Evolutionary conservation across 2,329 filamentous ascomycete genomes (phyloP), one percentile per base, ranked within the genome.

Genomic region (Tricladium varicosporioides): DNA sequence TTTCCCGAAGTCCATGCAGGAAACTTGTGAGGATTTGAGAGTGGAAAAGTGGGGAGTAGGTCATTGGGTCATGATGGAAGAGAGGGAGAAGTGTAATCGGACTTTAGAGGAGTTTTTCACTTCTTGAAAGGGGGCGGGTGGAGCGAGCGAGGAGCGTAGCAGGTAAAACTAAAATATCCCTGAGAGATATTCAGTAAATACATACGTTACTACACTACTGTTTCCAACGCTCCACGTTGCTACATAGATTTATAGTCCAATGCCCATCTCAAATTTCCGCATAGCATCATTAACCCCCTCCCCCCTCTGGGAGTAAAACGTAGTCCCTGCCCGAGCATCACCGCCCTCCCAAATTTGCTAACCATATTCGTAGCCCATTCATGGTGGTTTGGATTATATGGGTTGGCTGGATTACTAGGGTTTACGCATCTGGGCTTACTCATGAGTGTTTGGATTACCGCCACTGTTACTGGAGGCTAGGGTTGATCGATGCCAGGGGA

Each of bases 301-400:
- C 9, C 61, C 61, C 18, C 69, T 67, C n/a, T n/a, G n/a, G n/a
- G n/a, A n/a, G n/a, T n/a, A n/a, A 54, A 68, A 68, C 0, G 66
- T 69, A 0, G 69, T 67, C 1, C 69, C 69, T 2, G 69, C 69
- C 67, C 68, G 57, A 69, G 69, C 33, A 71, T 61, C 0, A 65
- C 68, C 3, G 69, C 69, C 48, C 67, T 66, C 2, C 68, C 69
- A 36, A 71, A 66, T 46, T 61, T 67, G 0, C 36, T 45, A 13
- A 60, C 64, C 58, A 70, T 60, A 9, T 61, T 62, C 56, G 63
- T 65, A 1, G 56, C 65, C 67, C 67, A 70, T 44, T 70, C 65
- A 31, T 67, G 66, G 54, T 70, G 67, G 57, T 70, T 68, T 0
- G 67, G 66, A 46, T 71, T 64, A 5, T 58, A 7, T 1, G 69